Evolutionary conservation across 2,329 filamentous ascomycete genomes (phyloP).

Genomic region (Cladosporium sp.): DNA sequence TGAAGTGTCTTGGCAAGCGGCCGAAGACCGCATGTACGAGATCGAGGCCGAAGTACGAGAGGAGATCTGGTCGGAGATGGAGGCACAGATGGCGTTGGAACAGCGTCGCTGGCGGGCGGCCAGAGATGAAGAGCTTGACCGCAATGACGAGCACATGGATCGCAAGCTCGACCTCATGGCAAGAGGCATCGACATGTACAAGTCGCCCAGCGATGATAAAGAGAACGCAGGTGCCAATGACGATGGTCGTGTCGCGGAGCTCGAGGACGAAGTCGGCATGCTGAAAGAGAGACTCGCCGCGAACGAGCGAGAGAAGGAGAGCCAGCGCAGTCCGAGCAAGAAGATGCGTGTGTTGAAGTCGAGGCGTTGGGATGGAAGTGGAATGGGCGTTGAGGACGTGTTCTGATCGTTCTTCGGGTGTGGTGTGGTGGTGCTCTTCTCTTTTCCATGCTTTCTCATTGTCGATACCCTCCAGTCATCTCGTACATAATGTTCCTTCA

Average conservation of each 20-base stretch:
- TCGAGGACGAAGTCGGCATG: conserved; percentile 51
- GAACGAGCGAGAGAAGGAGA: conserved; percentile 42
- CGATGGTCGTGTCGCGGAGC: conserved; percentile 33
- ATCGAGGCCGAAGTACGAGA: conserved; percentile 85
- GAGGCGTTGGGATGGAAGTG: conserved; percentile 48
- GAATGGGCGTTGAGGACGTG: conserved; percentile 34
- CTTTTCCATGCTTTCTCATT: conserved; percentile 1
- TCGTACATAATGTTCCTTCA: conserved; percentile 14
- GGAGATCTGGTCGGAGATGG: conserved; percentile 86
- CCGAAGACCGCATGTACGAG: conserved; percentile 65
- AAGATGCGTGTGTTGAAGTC: conserved; percentile 54
- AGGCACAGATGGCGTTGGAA: conserved; percentile 72
- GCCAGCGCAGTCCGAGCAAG: conserved; percentile 48
- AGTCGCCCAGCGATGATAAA: conserved; percentile 40
- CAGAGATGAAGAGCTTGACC: conserved; percentile 74
- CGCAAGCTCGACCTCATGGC: conserved; percentile 78
- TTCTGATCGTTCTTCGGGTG: conserved; percentile 9
- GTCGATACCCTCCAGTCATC: conserved; percentile 15
- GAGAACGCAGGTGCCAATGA: conserved; percentile 26
- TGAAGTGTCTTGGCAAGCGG: conserved; percentile 71
- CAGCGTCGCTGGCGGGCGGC: conserved; percentile 78
- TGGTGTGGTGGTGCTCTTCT: not conserved
- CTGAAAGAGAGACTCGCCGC: conserved; percentile 46
- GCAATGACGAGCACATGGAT: conserved; percentile 82
- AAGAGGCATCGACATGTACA: conserved; percentile 52